A percentile compares a stretch with the other conserved stretches of the same genome.
Evolutionary conservation across 352 stramenopile species (phyloP).

Genomic region (Globisporangium megalacanthum): DNA sequence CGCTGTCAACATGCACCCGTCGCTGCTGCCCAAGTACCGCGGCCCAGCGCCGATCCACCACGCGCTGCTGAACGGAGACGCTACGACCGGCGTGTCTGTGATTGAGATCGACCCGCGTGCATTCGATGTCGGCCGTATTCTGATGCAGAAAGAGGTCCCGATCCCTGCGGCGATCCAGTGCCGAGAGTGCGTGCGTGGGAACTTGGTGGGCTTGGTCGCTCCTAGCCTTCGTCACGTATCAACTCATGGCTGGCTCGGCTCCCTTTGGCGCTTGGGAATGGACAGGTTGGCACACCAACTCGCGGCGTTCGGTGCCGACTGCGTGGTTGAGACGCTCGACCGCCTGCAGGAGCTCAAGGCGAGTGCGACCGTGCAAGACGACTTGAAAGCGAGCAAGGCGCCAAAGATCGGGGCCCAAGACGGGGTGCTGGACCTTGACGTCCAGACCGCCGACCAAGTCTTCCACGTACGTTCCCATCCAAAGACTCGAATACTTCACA

Average conservation of each 20-base stretch:
- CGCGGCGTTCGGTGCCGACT: constrained; percentile 48
- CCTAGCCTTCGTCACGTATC: neutral
- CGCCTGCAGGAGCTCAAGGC: constrained; percentile 43
- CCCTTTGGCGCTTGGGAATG: too few relatives aligned
- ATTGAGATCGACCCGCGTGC: constrained; percentile 83
- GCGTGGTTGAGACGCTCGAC: constrained; percentile 61
- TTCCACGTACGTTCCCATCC: constrained; percentile 38
- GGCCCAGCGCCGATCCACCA: constrained; percentile 84
- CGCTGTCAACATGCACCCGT: constrained; percentile 88
- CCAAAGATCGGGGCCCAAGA: constrained; percentile 65
- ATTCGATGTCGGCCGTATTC: constrained; percentile 78
- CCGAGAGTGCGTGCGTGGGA: constrained; percentile 34
- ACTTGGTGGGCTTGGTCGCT: constrained; percentile 1
- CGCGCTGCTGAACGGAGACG: constrained; percentile 75
- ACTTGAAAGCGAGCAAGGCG: constrained; percentile 46
- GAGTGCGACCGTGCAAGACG: constrained; percentile 44
- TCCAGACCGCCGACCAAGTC: constrained; percentile 42
- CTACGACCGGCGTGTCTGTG: constrained; percentile 70
- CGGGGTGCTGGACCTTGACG: constrained; percentile 39
- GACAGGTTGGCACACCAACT: constrained; percentile 42
- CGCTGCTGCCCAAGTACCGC: constrained; percentile 81
- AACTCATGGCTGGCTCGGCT: too few relatives aligned
- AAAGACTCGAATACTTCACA: too few relatives aligned
- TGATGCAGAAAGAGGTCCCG: constrained; percentile 41
- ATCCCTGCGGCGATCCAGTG: constrained; percentile 53